Evolutionary conservation across 2,329 filamentous ascomycete species (phyloP).

Genomic region (Nannizzia gypsea): DNA sequence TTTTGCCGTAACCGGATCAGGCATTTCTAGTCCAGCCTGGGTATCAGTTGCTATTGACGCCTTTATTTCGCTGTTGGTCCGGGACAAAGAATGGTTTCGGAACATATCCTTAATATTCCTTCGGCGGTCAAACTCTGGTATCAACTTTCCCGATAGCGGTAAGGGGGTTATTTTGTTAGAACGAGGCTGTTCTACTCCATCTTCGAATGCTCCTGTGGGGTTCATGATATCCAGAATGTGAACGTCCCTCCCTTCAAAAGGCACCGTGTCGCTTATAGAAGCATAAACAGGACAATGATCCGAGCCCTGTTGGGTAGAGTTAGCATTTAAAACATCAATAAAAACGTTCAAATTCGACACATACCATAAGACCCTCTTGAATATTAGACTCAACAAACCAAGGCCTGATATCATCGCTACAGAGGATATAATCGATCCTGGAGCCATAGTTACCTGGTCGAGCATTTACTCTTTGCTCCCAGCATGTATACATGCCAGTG

Average conservation of each 20-base stretch:
- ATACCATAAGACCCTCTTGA: conserved; percentile 71
- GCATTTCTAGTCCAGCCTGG: background rate
- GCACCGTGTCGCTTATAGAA: conserved; percentile 53
- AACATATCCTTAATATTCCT: conserved; percentile 93
- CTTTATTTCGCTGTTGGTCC: conserved; percentile 40
- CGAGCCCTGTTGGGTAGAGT: conserved; percentile 49
- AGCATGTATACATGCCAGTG: conserved; percentile 89
- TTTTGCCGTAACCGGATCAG: background rate
- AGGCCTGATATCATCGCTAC: conserved; percentile 61
- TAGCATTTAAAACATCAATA: conserved; percentile 11
- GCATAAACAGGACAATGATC: conserved; percentile 94
- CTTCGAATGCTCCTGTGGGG: conserved; percentile 55
- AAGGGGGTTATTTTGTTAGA: conserved; percentile 51
- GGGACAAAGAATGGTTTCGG: conserved; percentile 6
- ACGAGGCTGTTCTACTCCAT: conserved; percentile 58
- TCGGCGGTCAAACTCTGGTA: conserved; percentile 77
- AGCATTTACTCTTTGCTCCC: conserved; percentile 91
- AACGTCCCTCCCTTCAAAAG: conserved; percentile 37
- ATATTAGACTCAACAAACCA: conserved; percentile 79
- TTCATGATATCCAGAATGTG: conserved; percentile 66
- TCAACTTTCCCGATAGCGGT: conserved; percentile 65
- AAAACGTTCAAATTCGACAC: conserved; percentile 6
- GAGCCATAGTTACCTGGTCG: conserved; percentile 88
- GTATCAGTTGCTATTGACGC: conserved; percentile 10
- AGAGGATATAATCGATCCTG: conserved; percentile 87